Evolutionary conservation across 176 grass and related monocot species (phyloP), one percentile per base, ranked within the genome.

Genomic region (Oryza officinalis): DNA sequence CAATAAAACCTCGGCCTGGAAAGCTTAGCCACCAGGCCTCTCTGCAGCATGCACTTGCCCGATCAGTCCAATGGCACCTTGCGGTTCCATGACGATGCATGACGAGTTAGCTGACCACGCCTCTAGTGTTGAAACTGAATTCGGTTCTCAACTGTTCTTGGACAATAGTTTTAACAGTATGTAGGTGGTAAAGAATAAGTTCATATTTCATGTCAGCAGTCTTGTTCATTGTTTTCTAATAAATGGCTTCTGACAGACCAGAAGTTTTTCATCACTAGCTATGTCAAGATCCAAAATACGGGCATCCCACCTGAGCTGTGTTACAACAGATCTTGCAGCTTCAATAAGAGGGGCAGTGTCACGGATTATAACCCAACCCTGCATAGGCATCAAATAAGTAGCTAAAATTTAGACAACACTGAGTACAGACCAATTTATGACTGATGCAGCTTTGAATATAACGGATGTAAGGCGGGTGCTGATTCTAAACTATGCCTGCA

Each of bases 211-310:
- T 87, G 89, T 90, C 89, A 76, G 70, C 10, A 80, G 63, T 65
- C 38, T 71, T 80, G 49, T 70, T 90, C 80, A 82, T 84, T 87
- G 87, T 91, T 96, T 96, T 89, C 85, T 92, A 72, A 94, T 82
- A 54, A 99, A 96, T 67, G 83, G 84, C 83, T 96, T 99, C 80
- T 99, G 97, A 94, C 97, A 96, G 71, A 99, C 86, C 57, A 99
- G 72, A 75, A 99, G 75, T 59, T 99, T 96, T 81, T 99, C 93
- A 72, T 96, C 93, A 43, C 93, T 99, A 86, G 81, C 94, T 63
- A 93, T 92, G 67, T 96, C 93, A 63, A 96, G 89, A 74, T 96
- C 89, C 66, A 94, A 85, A 78, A 94, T 82, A 7, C 93, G 91
- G 28, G 86, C 87, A 84, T 99, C 97, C 97, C 97, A 99, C 79